A percentile compares a stretch with the other conserved stretches of the same genome.
Evolutionary conservation across 106 monocot genomes (phyloP).

Genomic region (Dioscorea dumetorum): DNA sequence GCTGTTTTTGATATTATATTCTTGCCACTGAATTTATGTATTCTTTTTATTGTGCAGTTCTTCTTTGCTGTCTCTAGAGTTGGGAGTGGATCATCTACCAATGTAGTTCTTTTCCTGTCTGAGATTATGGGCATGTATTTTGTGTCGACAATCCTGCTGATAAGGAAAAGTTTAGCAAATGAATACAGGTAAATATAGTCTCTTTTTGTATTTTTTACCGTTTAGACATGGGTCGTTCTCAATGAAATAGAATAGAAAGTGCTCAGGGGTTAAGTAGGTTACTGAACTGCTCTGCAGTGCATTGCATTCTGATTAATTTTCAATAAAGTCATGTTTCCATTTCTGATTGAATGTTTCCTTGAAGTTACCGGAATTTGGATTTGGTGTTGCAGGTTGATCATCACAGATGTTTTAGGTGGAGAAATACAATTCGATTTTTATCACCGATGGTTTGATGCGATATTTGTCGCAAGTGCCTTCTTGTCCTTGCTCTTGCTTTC

Average conservation of each 20-base stretch:
- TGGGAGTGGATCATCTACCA: slow-evolving; percentile 88
- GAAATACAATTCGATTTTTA: slow-evolving; percentile 98
- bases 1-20: too few species aligned
- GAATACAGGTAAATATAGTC: slow-evolving; percentile 76
- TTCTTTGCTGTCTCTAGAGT: slow-evolving; percentile 97
- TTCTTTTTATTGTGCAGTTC: slow-evolving; percentile 55
- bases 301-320: too few species aligned
- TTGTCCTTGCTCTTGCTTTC: slow-evolving; percentile 84
- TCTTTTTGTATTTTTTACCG: too few species aligned
- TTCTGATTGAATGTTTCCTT: too few species aligned
- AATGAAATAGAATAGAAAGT: too few species aligned
- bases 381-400: slow-evolving; percentile 59
- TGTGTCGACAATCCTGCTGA: slow-evolving; percentile 88
- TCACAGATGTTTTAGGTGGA: slow-evolving; percentile 90
- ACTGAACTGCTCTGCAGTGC: too few species aligned
- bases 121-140: slow-evolving; percentile 99
- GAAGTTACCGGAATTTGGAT: too few species aligned
- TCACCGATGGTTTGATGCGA: slow-evolving; percentile 96
- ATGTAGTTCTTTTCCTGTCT: slow-evolving; percentile 93
- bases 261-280: too few species aligned
- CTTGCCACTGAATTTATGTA: too few species aligned
- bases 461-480: slow-evolving; percentile 94
- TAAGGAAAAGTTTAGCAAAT: slow-evolving; percentile 89
- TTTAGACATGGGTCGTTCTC: too few species aligned
- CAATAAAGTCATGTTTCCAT: too few species aligned